Conservation (phyloP, 352 stramenopile species). For the Thalassiosira gravida region DNA sequence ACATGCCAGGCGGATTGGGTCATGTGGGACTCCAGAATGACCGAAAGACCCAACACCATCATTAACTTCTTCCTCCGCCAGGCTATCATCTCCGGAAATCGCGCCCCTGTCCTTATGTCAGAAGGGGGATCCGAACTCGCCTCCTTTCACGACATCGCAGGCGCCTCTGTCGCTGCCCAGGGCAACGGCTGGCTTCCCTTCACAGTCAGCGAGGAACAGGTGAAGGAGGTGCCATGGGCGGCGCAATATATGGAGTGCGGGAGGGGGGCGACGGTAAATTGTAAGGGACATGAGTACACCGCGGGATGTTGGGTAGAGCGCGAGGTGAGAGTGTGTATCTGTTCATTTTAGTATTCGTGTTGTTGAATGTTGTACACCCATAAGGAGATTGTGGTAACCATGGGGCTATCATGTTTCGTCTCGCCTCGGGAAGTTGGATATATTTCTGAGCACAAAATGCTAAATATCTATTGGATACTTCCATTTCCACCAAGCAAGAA, state of each 20-base stretch:
- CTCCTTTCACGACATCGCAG: conserved; percentile 29
- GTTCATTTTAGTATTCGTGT: too few species aligned
- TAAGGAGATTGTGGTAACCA: too few species aligned
- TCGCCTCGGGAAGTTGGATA: too few species aligned
- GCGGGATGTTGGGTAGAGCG: conserved; percentile 64
- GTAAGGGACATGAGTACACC: conserved; percentile 43
- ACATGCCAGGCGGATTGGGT: conserved; percentile 19
- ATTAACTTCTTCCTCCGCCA: conserved; percentile 46
- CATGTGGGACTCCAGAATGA: conserved; percentile 55
- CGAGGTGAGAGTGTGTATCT: conserved; percentile 15
- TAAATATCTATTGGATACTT: too few species aligned
- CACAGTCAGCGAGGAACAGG: conserved; percentile 38
- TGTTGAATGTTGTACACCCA: too few species aligned
- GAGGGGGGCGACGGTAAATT: conserved; percentile 17
- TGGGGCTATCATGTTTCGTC: too few species aligned
- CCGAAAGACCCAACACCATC: conserved; percentile 9
- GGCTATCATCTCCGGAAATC: conserved; percentile 42
- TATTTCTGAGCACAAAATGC: too few species aligned
- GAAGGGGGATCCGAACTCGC: conserved; percentile 4
- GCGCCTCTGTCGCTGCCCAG: conserved; percentile 14
- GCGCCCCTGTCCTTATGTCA: conserved; percentile 28
- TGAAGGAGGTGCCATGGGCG: conserved; percentile 38
- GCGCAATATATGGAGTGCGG: conserved; percentile 39
- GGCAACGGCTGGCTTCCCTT: conserved; percentile 24
- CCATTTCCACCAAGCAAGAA: too few species aligned